phyloP scores from a whole-genome alignment of 1,284 basidiomycete genomes.

The Sanghuangporus sanghuang region DNA sequence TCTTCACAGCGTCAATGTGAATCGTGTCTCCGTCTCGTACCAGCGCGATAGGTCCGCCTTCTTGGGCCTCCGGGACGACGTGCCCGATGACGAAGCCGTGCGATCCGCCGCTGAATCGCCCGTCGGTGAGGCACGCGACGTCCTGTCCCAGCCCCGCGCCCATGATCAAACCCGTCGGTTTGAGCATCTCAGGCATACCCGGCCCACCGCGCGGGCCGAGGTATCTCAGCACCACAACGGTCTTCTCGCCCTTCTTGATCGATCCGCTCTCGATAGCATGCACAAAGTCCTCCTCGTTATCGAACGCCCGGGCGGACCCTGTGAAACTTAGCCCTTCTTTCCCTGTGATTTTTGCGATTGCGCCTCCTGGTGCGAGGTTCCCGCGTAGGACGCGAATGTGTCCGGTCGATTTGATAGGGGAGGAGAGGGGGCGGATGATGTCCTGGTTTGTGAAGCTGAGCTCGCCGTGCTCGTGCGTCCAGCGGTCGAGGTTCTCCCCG shows the following conservation, averaged over 20 bases:
- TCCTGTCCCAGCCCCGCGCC: conserved; percentile 89
- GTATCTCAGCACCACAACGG: conserved; percentile 85
- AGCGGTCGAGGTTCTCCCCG: conserved; percentile 84
- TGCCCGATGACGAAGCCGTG: conserved; percentile 92
- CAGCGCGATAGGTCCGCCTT: conserved; percentile 88
- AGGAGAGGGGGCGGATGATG: conserved; percentile 77
- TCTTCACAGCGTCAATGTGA: conserved; percentile 80
- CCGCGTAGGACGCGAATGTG: conserved; percentile 82
- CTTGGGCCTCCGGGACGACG: conserved; percentile 86
- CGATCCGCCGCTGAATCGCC: conserved; percentile 92
- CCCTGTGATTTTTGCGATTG: conserved; percentile 92
- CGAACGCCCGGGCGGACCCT: conserved; percentile 81
- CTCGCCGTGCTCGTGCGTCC: conserved; percentile 75
- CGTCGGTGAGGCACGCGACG: conserved; percentile 90
- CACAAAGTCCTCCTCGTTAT: conserved; percentile 78
- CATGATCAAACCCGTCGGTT: conserved; percentile 87
- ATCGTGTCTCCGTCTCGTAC: conserved; percentile 86
- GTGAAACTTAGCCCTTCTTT: conserved; percentile 86
- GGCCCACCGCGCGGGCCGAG: conserved; percentile 89
- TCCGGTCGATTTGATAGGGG: conserved; percentile 85
- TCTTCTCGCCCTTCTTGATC: conserved; percentile 85
- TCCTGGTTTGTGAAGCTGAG: conserved; percentile 67
- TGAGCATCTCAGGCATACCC: conserved; percentile 94
- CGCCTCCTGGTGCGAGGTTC: conserved; percentile 88
- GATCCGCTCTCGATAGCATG: conserved; percentile 76